Evolutionary conservation across 495 filamentous ascomycete genomes (phyloP), one percentile per base, ranked within the genome.

Genomic region (Xylaria grammica): DNA sequence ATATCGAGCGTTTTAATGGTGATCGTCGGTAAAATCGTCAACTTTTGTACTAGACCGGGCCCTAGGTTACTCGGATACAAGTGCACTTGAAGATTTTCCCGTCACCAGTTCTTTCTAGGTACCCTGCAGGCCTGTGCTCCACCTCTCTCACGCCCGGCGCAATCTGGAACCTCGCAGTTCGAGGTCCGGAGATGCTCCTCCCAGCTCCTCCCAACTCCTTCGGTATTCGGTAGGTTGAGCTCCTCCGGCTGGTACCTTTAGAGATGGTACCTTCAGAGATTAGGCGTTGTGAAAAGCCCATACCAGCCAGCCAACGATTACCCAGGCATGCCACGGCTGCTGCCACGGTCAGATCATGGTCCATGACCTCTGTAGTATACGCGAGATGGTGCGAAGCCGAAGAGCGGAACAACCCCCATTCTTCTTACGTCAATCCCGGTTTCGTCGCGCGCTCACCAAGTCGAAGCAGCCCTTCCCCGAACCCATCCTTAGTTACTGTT

Each of bases 401-500:
- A 24, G 7, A 59, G 24, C 56, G 56, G 56, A 46, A 48, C 17
- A 3, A 26, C 56, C 15, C 15, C 56, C 29, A 42, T 46, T 59
- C 42, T 48, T 46, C 8, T 59, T 59, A 59, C 56, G 56, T 59
- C 42, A 59, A 59, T 3, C 22, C 34, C 51, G n/a, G 51, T 30
- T 54, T n/a, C 13, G 30, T 22, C 36, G 24, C 51, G 51, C 19
- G 51, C 36, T 38, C 53, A 27, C 34, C 53, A 56, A 27, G 30
- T 56, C 53, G 20, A 42, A 24, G 13, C 53, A 15, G 32, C 19
- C 36, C 54, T 8, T 36, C 20, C 2, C 5, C 42, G 24, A 15
- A 19, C 19, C 36, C 54, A 5, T 36, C 20, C 2, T 15, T 56
- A 40, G 20, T n/a, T 10, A 24, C 30, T 20, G 38, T 20, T 38